A percentile compares a stretch with the other conserved stretches of the same genome.
Conservation (phyloP, 2,329 filamentous ascomycete genomes). For the Phaeophleospora eucalypticola region DNA sequence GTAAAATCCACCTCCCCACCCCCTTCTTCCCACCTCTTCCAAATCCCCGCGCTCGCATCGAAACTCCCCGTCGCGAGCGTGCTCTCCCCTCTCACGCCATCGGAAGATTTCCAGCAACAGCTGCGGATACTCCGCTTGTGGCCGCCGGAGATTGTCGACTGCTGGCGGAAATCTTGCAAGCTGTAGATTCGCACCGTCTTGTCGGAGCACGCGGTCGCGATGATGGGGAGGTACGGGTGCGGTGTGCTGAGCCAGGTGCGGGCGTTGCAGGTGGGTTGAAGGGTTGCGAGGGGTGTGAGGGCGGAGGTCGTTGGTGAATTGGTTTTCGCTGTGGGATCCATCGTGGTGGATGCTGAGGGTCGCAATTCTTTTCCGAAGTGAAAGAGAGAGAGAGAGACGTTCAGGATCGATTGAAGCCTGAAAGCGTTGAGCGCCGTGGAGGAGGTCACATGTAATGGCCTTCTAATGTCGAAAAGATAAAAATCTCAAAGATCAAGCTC, state of each 20-base stretch:
- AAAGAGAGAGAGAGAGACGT: no score
- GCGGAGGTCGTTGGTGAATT: slow-evolving; percentile 15
- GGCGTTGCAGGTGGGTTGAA: slow-evolving; percentile 49
- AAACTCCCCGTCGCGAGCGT: slow-evolving; percentile 91
- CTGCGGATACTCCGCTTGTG: slow-evolving; percentile 87
- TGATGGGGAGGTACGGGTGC: slow-evolving; percentile 79
- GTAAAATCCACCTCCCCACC: slow-evolving; percentile 34
- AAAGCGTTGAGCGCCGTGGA: no score
- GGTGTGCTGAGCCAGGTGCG: slow-evolving; percentile 83
- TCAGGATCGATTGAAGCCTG: no score
- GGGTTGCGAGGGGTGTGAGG: slow-evolving; percentile 48
- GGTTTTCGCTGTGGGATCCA: not conserved
- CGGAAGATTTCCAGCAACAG: slow-evolving; percentile 75
- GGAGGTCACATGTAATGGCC: no score
- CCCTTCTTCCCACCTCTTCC: slow-evolving; percentile 62
- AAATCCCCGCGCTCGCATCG: slow-evolving; percentile 77
- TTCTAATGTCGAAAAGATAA: no score
- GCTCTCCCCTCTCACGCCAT: slow-evolving; percentile 54
- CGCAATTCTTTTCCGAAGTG: no score
- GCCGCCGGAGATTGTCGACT: slow-evolving; percentile 77
- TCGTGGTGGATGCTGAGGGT: not conserved
- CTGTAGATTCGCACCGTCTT: slow-evolving; percentile 89
- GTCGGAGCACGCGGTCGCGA: slow-evolving; percentile 82
- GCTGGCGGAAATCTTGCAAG: slow-evolving; percentile 71
- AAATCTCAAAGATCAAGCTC: no score